These are phyloP conservation scores for Pseudogymnoascus sp. DNA, from an alignment of 2,329 filamentous ascomycete species.

Conservation along the genomic window DNA sequence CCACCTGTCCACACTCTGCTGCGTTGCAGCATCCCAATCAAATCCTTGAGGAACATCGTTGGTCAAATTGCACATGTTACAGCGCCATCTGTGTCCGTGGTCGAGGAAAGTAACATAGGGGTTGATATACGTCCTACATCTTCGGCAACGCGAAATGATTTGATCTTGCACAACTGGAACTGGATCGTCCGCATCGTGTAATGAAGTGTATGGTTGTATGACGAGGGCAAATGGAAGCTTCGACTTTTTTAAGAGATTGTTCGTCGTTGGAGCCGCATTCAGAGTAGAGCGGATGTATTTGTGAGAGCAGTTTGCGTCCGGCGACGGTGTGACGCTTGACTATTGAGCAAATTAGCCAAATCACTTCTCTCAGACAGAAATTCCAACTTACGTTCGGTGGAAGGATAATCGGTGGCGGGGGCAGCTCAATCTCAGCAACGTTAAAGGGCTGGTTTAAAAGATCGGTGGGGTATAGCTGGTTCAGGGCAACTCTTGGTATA, in stretches of 20 bases:
- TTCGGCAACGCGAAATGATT: slow-evolving; percentile 90
- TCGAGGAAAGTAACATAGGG: slow-evolving; percentile 95
- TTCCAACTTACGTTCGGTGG: slow-evolving; percentile 71
- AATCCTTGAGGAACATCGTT: slow-evolving; percentile 99
- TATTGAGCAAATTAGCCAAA: slow-evolving; percentile 38
- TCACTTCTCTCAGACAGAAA: slow-evolving; percentile 13
- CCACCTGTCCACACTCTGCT: slow-evolving; percentile 89
- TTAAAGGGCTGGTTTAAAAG: slow-evolving; percentile 90
- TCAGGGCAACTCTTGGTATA: slow-evolving; percentile 52
- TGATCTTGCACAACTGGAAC: slow-evolving; percentile 93
- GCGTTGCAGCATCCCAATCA: slow-evolving; percentile 89
- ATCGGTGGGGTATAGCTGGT: slow-evolving; percentile 88
- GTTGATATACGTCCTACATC: slow-evolving; percentile 96
- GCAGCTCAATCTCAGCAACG: slow-evolving; percentile 82
- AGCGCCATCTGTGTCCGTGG: slow-evolving; percentile 94
- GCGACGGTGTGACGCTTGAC: slow-evolving; percentile 86
- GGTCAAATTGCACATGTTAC: slow-evolving; percentile 98
- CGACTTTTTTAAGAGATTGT: slow-evolving; percentile 91
- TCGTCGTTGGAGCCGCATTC: slow-evolving; percentile 86
- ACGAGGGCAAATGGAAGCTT: slow-evolving; percentile 91
- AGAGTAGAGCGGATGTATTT: slow-evolving; percentile 94
- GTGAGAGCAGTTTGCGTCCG: slow-evolving; percentile 80
- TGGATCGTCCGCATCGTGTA: slow-evolving; percentile 86
- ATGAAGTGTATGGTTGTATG: slow-evolving; percentile 87
- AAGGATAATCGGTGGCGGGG: slow-evolving; percentile 82